Evolutionary conservation across 495 filamentous ascomycete species (phyloP).

Genomic region (Hyphodiscus hymeniophilus): DNA sequence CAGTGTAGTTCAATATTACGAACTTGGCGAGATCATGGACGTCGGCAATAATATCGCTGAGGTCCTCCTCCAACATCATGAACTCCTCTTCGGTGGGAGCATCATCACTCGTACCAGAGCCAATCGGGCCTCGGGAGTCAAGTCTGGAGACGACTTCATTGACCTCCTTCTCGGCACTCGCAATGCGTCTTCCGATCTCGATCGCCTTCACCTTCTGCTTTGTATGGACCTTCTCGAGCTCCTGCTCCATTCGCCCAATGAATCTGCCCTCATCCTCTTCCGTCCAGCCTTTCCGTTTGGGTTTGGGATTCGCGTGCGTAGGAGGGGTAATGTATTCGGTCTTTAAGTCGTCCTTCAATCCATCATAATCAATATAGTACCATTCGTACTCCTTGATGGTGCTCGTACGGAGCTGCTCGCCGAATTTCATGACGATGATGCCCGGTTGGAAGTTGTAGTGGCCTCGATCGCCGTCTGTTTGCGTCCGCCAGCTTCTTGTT

Average conservation of each 20-base stretch:
- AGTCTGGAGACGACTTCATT: slow-evolving; percentile 72
- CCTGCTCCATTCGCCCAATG: slow-evolving; percentile 73
- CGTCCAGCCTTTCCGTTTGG: slow-evolving; percentile 64
- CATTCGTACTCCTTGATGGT: slow-evolving; percentile 92
- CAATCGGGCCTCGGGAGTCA: slow-evolving; percentile 41
- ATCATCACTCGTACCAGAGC: slow-evolving; percentile 32
- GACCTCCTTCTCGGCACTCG: slow-evolving; percentile 79
- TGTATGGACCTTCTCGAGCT: slow-evolving; percentile 93
- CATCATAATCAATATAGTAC: slow-evolving; percentile 97
- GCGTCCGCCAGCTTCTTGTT: slow-evolving; percentile 24
- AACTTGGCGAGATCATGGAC: slow-evolving; percentile 99
- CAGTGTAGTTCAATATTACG: slow-evolving; percentile 96
- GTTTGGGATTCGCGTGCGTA: slow-evolving; percentile 39
- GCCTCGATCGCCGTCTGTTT: slow-evolving; percentile 23
- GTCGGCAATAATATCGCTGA: slow-evolving; percentile 97
- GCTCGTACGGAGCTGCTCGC: slow-evolving; percentile 87
- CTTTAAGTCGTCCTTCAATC: slow-evolving; percentile 81
- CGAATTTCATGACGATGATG: slow-evolving; percentile 67
- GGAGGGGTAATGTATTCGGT: slow-evolving; percentile 49
- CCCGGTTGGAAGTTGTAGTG: slow-evolving; percentile 27
- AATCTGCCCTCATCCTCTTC: slow-evolving; percentile 90
- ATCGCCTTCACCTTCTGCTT: slow-evolving; percentile 94
- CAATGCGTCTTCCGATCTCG: slow-evolving; percentile 86
- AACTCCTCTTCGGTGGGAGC: slow-evolving; percentile 84
- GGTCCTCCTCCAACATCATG: slow-evolving; percentile 83